Conservation (phyloP, 2,329 filamentous ascomycete genomes). For the Trichoderma breve region DNA sequence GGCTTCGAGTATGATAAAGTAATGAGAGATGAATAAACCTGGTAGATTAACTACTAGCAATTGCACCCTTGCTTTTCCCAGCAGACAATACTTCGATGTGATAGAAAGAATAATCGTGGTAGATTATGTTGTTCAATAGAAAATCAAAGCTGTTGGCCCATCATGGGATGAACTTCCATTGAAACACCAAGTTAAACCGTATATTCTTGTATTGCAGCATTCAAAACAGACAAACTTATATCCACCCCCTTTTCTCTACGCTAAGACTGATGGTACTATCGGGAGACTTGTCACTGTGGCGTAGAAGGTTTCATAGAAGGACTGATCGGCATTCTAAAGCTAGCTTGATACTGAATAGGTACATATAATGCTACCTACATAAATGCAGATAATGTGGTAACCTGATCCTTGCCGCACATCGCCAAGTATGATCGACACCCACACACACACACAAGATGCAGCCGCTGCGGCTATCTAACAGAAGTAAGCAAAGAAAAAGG, state of each 20-base stretch:
- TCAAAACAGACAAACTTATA: background rate
- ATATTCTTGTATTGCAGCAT: background rate
- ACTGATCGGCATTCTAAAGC: background rate
- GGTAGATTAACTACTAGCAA: background rate
- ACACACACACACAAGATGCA: background rate
- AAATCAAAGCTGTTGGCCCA: background rate
- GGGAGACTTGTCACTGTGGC: background rate
- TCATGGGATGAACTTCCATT: background rate
- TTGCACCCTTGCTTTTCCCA: background rate
- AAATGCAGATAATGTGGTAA: background rate
- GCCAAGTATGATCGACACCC: background rate
- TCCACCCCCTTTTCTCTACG: background rate
- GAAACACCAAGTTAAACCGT: background rate
- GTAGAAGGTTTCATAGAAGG: background rate
- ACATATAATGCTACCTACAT: background rate
- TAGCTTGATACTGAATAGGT: background rate
- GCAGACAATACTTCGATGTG: background rate
- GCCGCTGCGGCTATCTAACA: background rate
- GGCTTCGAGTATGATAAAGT: background rate
- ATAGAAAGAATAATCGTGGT: background rate
- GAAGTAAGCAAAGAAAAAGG: background rate
- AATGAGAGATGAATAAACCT: background rate
- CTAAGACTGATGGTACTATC: background rate
- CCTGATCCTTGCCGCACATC: background rate
- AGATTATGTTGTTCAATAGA: background rate